phyloP scores from a whole-genome alignment of 495 filamentous ascomycete genomes.

The Aspergillus diversus region DNA sequence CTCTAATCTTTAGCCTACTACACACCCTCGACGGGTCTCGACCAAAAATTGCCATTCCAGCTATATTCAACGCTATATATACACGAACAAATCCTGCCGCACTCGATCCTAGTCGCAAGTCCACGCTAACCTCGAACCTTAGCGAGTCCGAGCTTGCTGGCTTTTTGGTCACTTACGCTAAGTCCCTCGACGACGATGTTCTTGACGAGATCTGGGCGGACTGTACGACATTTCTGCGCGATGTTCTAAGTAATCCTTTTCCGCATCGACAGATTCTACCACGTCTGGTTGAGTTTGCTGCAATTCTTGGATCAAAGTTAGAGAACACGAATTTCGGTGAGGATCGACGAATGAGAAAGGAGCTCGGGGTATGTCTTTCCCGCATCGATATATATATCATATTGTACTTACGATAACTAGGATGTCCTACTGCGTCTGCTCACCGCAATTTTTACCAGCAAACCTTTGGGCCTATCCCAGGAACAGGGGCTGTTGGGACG shows the following conservation, averaged over 20 bases:
- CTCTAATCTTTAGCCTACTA: slow-evolving; percentile 75
- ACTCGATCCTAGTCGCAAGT: slow-evolving; percentile 78
- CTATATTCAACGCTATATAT: slow-evolving; percentile 97
- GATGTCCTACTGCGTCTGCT: slow-evolving; percentile 87
- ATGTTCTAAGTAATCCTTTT: slow-evolving; percentile 91
- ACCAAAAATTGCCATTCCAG: slow-evolving; percentile 90
- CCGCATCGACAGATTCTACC: slow-evolving; percentile 91
- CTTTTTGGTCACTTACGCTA: slow-evolving; percentile 87
- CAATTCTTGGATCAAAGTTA: slow-evolving; percentile 87
- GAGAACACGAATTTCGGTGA: slow-evolving; percentile 98
- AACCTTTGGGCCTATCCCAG: slow-evolving; percentile 65
- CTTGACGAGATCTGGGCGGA: slow-evolving; percentile 99
- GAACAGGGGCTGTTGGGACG: slow-evolving; percentile 46
- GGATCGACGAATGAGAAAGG: slow-evolving; percentile 89
- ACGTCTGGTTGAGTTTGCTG: slow-evolving; percentile 83
- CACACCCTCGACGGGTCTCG: slow-evolving; percentile 90
- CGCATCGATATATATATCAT: not conserved
- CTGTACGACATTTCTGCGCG: slow-evolving; percentile 86
- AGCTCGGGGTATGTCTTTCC: slow-evolving; percentile 73
- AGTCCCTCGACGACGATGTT: slow-evolving; percentile 93
- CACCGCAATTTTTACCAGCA: slow-evolving; percentile 87
- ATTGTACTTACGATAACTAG: slow-evolving; percentile 50
- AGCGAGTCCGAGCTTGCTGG: slow-evolving; percentile 80
- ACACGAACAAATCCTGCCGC: slow-evolving; percentile 85
- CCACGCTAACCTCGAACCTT: slow-evolving; percentile 81